These are phyloP conservation scores for Dactylellina drechsleri DNA, from an alignment of 2,329 filamentous ascomycete species.

Conservation along the genomic window DNA sequence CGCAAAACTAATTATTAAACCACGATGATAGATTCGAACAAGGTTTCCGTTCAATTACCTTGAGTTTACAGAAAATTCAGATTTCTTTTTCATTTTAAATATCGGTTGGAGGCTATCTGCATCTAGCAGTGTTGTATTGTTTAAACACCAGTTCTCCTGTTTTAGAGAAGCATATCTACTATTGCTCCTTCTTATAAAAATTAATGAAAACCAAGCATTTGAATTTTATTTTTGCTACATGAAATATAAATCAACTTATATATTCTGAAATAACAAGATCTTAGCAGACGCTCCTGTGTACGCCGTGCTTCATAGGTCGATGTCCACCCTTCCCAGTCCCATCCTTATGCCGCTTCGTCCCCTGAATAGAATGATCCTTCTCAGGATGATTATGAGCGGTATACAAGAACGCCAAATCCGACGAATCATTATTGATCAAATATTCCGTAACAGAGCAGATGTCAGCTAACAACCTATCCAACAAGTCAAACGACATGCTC, in stretches of 20 bases:
- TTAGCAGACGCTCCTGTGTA: conserved; percentile 66
- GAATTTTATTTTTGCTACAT: too few relatives aligned
- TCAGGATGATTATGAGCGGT: conserved; percentile 61
- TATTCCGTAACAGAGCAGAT: conserved; percentile 71
- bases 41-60: background rate
- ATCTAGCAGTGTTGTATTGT: too few relatives aligned
- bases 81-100: too few relatives aligned
- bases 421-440: conserved; percentile 67
- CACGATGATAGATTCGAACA: background rate
- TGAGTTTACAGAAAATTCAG: background rate
- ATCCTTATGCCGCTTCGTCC: conserved; percentile 18
- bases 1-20: background rate
- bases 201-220: too few relatives aligned
- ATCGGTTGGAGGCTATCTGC: too few relatives aligned
- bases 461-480: conserved; percentile 72
- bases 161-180: too few relatives aligned
- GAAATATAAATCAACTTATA: too few relatives aligned
- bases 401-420: conserved; percentile 66
- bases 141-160: too few relatives aligned
- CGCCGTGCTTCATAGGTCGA: conserved; percentile 64
- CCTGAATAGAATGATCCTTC: conserved; percentile 61
- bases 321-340: conserved; percentile 60
- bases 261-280: too few relatives aligned
- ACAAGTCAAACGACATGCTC: conserved; percentile 74
- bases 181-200: too few relatives aligned